Percentiles rank a stretch among this genome's conserved stretches.
phyloP scores from a whole-genome alignment of 1,284 basidiomycete genomes.

The Puccinia horiana region DNA sequence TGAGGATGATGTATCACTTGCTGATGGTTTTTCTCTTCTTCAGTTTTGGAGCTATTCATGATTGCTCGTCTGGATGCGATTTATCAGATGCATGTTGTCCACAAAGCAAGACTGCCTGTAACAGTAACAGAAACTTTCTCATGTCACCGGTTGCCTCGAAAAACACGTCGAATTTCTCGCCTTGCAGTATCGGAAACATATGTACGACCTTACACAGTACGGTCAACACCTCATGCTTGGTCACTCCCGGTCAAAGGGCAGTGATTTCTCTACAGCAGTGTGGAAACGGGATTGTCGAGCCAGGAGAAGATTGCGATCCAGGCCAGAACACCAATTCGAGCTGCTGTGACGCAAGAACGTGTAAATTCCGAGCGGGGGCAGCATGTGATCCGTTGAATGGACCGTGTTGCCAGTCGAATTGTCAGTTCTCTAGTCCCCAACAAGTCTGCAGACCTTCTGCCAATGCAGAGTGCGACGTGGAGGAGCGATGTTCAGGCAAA shows the following conservation, averaged over 20 bases:
- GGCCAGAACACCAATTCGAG: slow-evolving; percentile 66
- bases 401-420: slow-evolving; percentile 73
- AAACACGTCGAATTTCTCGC: slow-evolving; percentile 71
- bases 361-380: slow-evolving; percentile 72
- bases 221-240: slow-evolving; percentile 59
- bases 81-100: slow-evolving; percentile 71
- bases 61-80: slow-evolving; percentile 67
- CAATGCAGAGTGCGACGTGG: slow-evolving; percentile 71
- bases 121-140: slow-evolving; percentile 62
- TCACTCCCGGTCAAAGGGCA: slow-evolving; percentile 28
- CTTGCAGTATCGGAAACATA: slow-evolving; percentile 81
- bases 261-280: slow-evolving; percentile 70
- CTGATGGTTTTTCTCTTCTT: background rate
- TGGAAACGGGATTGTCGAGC: slow-evolving; percentile 73
- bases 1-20: background rate
- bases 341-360: slow-evolving; percentile 77
- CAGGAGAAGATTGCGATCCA: slow-evolving; percentile 83
- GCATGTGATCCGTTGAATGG: slow-evolving; percentile 78
- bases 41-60: slow-evolving; percentile 66
- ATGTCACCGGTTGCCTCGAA: slow-evolving; percentile 67
- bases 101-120: slow-evolving; percentile 66
- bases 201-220: slow-evolving; percentile 62
- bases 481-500: slow-evolving; percentile 78
- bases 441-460: slow-evolving; percentile 71
- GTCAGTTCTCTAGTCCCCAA: slow-evolving; percentile 68